phyloP scores from a whole-genome alignment of 225 moss, liverwort and hornwort genomes.

The Physcomitrium patens region DNA sequence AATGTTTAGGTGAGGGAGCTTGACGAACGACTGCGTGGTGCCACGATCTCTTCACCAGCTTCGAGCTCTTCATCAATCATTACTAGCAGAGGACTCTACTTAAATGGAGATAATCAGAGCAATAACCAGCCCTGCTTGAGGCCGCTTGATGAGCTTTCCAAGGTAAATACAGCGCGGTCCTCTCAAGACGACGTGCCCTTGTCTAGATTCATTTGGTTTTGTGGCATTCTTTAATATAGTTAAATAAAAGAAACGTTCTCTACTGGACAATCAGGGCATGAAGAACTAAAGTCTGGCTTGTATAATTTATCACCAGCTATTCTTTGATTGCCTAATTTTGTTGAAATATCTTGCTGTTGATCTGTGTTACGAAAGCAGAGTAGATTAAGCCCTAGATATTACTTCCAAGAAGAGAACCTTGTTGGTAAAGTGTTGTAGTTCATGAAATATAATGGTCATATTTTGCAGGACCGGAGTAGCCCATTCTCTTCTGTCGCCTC shows the following conservation, averaged over 20 bases:
- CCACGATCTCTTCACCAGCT: constrained; percentile 54
- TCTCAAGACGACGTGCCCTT: constrained; percentile 9
- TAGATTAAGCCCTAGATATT: not conserved
- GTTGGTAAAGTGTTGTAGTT: not conserved
- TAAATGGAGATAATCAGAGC: constrained; percentile 25
- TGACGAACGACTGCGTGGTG: constrained; percentile 60
- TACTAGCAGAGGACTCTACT: constrained; percentile 19
- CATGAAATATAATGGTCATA: constrained; percentile 9
- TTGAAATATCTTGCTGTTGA: no score
- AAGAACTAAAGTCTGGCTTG: not conserved
- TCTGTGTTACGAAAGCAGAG: not conserved
- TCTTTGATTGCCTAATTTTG: no score
- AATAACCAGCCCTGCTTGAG: constrained; percentile 26
- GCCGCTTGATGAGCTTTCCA: constrained; percentile 34
- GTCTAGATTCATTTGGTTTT: not conserved
- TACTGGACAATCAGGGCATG: constrained; percentile 3
- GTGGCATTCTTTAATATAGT: not conserved
- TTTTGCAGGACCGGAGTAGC: constrained; percentile 38
- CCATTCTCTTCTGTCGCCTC: constrained; percentile 39
- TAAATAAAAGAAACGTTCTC: constrained; percentile 11
- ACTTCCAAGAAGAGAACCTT: constrained; percentile 1
- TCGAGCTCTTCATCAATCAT: constrained; percentile 50
- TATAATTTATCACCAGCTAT: no score
- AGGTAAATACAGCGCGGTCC: constrained; percentile 26
- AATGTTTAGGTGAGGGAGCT: constrained; percentile 57